These are phyloP conservation scores for Vigna nakashimae DNA, from an alignment of 306 rosid species.

Conservation along the genomic window DNA sequence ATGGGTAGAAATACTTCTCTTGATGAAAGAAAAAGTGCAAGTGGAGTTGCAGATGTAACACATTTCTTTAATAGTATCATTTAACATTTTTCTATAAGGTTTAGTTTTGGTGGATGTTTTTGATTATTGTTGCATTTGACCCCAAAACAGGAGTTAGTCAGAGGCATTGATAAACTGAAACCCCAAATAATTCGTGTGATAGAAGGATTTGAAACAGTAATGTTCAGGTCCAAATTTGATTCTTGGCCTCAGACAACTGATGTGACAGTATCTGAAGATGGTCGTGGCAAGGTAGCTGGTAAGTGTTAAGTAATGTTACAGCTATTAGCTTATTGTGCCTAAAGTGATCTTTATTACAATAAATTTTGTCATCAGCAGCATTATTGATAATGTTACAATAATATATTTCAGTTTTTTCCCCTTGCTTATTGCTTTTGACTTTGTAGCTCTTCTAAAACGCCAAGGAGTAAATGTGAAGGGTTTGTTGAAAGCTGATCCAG, in stretches of 20 bases:
- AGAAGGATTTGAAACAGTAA: constrained; percentile 91
- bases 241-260: constrained; percentile 81
- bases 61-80: constrained; percentile 24
- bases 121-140: constrained; percentile 30
- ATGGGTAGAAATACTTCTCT: constrained; percentile 92
- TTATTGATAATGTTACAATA: constrained; percentile 5
- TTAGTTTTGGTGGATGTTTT: constrained; percentile 39
- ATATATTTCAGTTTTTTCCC: constrained; percentile 24
- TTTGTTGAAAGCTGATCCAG: constrained; percentile 83
- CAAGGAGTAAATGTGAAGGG: constrained; percentile 96
- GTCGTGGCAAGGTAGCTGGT: constrained; percentile 98
- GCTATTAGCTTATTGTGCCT: constrained; percentile 12
- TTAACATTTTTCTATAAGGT: constrained; percentile 28
- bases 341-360: constrained; percentile 17
- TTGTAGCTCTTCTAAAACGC: constrained; percentile 83
- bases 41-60: constrained; percentile 85
- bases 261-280: constrained; percentile 88
- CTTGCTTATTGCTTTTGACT: constrained; percentile 27
- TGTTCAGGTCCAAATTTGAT: constrained; percentile 80
- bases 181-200: constrained; percentile 84
- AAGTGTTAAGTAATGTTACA: constrained; percentile 43
- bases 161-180: constrained; percentile 59
- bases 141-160: constrained; percentile 66
- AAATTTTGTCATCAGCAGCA: neutral
- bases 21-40: constrained; percentile 85